These are phyloP conservation scores for Taphrina communis DNA, from an alignment of 1,139 yeast genomes.

Conservation along the genomic window DNA sequence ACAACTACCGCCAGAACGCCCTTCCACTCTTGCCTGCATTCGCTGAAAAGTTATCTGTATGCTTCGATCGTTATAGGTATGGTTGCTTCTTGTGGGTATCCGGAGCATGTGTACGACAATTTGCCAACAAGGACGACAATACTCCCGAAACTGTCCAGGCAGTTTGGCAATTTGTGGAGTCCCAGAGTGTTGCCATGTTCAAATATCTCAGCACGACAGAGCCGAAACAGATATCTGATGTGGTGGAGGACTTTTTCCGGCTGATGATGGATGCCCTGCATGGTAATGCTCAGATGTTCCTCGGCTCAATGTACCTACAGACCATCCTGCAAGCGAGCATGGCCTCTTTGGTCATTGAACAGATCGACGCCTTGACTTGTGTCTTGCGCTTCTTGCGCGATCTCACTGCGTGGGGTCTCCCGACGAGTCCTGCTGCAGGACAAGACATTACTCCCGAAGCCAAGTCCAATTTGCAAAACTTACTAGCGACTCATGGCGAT, in stretches of 20 bases:
- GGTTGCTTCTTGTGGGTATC: conserved; percentile 94
- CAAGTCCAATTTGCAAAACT: conserved; percentile 7
- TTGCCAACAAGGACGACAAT: conserved; percentile 60
- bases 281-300: conserved; percentile 74
- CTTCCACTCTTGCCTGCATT: conserved; percentile 67
- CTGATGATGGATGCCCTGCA: conserved; percentile 79
- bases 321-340: conserved; percentile 68
- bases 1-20: conserved; percentile 70
- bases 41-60: conserved; percentile 66
- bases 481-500: conserved; percentile 59
- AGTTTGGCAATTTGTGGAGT: conserved; percentile 60
- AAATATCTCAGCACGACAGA: conserved; percentile 49
- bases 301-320: conserved; percentile 62
- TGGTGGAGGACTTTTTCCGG: conserved; percentile 85
- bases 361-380: conserved; percentile 72
- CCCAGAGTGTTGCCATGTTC: conserved; percentile 58
- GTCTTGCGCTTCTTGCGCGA: conserved; percentile 80
- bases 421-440: conserved; percentile 76
- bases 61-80: conserved; percentile 69
- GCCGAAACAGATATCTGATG: conserved; percentile 64
- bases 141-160: conserved; percentile 53
- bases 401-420: conserved; percentile 81
- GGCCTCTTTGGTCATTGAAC: conserved; percentile 64
- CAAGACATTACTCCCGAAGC: conserved; percentile 53
- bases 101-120: conserved; percentile 79